A percentile compares a stretch with the other conserved stretches of the same genome.
phyloP scores from a whole-genome alignment of 345 rosid species.

The Aegle marmelos region DNA sequence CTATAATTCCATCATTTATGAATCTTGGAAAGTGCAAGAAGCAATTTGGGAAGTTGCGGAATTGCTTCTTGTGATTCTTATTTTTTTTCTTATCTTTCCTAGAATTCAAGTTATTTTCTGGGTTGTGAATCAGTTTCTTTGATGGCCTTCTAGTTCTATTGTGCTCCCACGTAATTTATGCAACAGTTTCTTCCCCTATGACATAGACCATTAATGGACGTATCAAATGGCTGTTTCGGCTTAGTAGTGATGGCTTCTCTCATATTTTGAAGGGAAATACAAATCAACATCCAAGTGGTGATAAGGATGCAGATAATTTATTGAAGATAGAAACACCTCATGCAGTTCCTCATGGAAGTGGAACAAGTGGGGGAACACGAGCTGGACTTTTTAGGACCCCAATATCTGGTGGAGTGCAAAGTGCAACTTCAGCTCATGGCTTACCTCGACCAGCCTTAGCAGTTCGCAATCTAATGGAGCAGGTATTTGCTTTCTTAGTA shows the following conservation, averaged over 20 bases:
- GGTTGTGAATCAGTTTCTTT: background rate
- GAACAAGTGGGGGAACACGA: slow-evolving; percentile 69
- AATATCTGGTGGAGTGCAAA: slow-evolving; percentile 98
- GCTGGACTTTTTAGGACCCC: slow-evolving; percentile 97
- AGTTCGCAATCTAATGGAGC: slow-evolving; percentile 96
- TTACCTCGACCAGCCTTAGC: slow-evolving; percentile 92
- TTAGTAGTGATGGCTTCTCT: slow-evolving; percentile 37
- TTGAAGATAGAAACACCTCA: slow-evolving; percentile 47
- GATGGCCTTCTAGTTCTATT: background rate
- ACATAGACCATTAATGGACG: slow-evolving; percentile 25
- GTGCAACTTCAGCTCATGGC: slow-evolving; percentile 95
- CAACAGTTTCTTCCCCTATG: slow-evolving; percentile 10
- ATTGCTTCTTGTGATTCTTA: background rate
- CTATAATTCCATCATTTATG: background rate
- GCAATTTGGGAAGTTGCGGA: background rate
- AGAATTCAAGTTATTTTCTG: background rate
- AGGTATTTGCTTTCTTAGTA: slow-evolving; percentile 39
- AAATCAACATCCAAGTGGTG: slow-evolving; percentile 24
- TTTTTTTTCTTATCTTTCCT: background rate
- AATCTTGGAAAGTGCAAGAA: background rate
- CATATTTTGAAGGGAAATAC: slow-evolving; percentile 55
- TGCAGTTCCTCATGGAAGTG: slow-evolving; percentile 42
- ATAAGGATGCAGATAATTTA: slow-evolving; percentile 36
- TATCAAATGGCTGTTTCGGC: slow-evolving; percentile 28
- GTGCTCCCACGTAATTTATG: slow-evolving; percentile 13